Percentiles rank a stretch among this genome's conserved stretches.
These are phyloP conservation scores for Candida coleopterorum DNA, from an alignment of 805 yeast genomes.

Conservation along the genomic window DNA sequence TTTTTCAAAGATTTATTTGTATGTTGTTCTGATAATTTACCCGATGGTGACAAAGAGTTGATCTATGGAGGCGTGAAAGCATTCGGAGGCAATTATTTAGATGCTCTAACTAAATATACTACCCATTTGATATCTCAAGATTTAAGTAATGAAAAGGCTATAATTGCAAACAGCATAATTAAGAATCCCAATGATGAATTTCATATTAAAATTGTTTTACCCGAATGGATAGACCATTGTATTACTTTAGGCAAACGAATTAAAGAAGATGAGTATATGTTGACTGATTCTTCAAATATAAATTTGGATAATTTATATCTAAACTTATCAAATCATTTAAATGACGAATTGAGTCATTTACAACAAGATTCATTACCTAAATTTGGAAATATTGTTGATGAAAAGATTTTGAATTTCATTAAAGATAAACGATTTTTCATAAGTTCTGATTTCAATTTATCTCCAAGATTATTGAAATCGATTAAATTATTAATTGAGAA, in stretches of 20 bases:
- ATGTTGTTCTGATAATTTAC: conserved; percentile 53
- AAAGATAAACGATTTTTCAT: conserved; percentile 46
- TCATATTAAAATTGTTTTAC: conserved; percentile 52
- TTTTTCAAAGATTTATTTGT: conserved; percentile 60
- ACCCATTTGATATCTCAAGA: conserved; percentile 71
- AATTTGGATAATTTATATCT: background rate
- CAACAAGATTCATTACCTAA: conserved; percentile 5
- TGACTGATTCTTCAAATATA: conserved; percentile 22
- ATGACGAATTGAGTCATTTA: conserved; percentile 1
- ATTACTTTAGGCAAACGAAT: conserved; percentile 47
- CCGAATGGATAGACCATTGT: conserved; percentile 78
- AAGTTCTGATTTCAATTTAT: conserved; percentile 51
- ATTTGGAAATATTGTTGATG: background rate
- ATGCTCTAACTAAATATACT: conserved; percentile 60
- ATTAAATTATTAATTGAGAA: conserved; percentile 41
- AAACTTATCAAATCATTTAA: background rate
- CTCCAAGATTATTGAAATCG: conserved; percentile 36
- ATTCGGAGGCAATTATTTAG: conserved; percentile 72
- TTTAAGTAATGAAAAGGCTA: conserved; percentile 51
- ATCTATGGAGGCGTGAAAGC: conserved; percentile 63
- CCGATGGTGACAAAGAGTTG: conserved; percentile 59
- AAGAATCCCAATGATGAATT: conserved; percentile 15
- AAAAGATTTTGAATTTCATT: conserved; percentile 24
- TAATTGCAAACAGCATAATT: conserved; percentile 44
- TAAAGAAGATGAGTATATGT: conserved; percentile 49